These are phyloP conservation scores for Microstroma glucosiphilum DNA, from an alignment of 1,284 basidiomycete species.

Conservation along the genomic window DNA sequence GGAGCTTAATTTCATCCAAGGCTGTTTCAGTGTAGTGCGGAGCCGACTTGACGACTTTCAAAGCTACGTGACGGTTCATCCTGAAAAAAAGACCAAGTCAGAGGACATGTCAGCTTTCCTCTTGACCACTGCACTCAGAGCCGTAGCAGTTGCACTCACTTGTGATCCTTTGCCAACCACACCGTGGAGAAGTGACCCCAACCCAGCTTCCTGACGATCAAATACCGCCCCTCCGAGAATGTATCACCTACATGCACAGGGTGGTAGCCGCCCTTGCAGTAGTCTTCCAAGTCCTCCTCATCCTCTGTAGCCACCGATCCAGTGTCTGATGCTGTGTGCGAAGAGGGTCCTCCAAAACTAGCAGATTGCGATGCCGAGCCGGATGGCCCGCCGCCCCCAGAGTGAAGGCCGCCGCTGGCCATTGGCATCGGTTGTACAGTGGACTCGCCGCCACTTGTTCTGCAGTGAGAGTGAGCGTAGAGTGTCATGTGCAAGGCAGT, in stretches of 20 bases:
- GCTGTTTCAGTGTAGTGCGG: constrained; percentile 96
- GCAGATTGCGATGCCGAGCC: not conserved
- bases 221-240: constrained; percentile 80
- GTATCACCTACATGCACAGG: constrained; percentile 90
- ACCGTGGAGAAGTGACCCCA: constrained; percentile 84
- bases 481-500: not conserved
- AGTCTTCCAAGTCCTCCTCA: constrained; percentile 53
- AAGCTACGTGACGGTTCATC: constrained; percentile 87
- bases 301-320: constrained; percentile 51
- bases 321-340: constrained; percentile 23
- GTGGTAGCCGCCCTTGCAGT: constrained; percentile 66
- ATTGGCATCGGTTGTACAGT: constrained; percentile 20
- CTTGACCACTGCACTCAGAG: not conserved
- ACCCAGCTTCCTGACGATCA: constrained; percentile 88
- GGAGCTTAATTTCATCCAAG: constrained; percentile 94
- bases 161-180: constrained; percentile 50
- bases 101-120: constrained; percentile 1
- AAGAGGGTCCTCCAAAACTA: constrained; percentile 23
- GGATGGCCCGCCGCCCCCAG: not conserved
- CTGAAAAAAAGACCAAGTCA: constrained; percentile 55
- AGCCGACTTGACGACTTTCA: constrained; percentile 98
- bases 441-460: not conserved
- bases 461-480: not conserved
- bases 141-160: constrained; percentile 22
- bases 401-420: constrained; percentile 19